Evolutionary conservation across 139 green algal genomes (phyloP).

Genomic region (Tetratostichococcus sp.): DNA sequence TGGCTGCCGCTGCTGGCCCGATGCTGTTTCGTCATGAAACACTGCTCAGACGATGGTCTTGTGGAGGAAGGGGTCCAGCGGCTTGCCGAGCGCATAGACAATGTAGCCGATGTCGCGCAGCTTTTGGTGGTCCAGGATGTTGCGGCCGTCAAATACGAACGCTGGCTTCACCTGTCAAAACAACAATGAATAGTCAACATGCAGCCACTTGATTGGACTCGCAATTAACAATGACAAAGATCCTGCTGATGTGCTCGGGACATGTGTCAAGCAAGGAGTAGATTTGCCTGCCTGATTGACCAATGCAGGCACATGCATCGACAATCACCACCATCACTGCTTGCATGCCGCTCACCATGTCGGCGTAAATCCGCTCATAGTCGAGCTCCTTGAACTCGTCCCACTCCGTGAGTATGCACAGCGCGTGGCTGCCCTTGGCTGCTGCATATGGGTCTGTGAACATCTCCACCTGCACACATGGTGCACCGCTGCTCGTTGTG

Average conservation of each 20-base stretch:
- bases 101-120: conserved; percentile 96
- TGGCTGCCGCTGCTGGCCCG: too few relatives aligned
- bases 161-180: conserved; percentile 75
- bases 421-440: conserved; percentile 70
- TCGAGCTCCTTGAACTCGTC: conserved; percentile 93
- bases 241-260: too few relatives aligned
- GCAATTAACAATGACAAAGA: too few relatives aligned
- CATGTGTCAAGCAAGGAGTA: too few relatives aligned
- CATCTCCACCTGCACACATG: not conserved
- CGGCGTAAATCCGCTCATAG: conserved; percentile 67
- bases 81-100: conserved; percentile 97
- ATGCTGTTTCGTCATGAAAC: too few relatives aligned
- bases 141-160: conserved; percentile 98
- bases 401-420: conserved; percentile 97
- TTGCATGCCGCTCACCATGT: conserved; percentile 69
- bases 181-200: too few relatives aligned
- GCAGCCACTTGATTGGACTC: too few relatives aligned
- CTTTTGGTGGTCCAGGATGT: conserved; percentile 87
- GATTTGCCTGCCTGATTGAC: too few relatives aligned
- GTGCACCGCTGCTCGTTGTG: too few relatives aligned
- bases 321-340: too few relatives aligned
- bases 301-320: too few relatives aligned
- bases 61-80: conserved; percentile 94
- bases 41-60: conserved; percentile 22
- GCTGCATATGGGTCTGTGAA: not conserved